Conservation (phyloP, 345 rosid species). For the Eucalyptus pauciflora region DNA sequence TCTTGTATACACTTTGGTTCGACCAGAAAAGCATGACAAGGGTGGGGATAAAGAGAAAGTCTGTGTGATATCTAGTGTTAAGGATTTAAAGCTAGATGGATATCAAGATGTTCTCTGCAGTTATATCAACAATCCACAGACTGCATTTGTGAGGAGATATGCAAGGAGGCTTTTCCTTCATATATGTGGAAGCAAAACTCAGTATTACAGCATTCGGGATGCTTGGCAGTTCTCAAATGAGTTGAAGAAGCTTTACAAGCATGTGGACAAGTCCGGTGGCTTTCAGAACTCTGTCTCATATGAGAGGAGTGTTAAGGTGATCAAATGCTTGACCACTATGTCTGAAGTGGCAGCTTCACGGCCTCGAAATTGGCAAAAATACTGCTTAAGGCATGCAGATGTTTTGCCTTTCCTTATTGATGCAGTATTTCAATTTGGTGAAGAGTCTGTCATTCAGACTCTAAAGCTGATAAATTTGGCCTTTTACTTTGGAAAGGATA, state of each 20-base stretch:
- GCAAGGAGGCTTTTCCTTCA: conserved; percentile 97
- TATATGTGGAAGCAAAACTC: conserved; percentile 94
- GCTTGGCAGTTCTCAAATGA: conserved; percentile 96
- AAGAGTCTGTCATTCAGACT: conserved; percentile 88
- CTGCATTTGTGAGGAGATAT: conserved; percentile 93
- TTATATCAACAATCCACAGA: conserved; percentile 88
- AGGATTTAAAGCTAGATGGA: conserved; percentile 91
- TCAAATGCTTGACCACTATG: conserved; percentile 81
- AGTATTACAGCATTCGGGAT: conserved; percentile 89
- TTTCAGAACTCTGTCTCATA: conserved; percentile 73
- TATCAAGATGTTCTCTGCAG: conserved; percentile 97
- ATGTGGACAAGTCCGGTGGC: conserved; percentile 86
- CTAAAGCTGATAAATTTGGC: conserved; percentile 84
- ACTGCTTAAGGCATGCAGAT: conserved; percentile 79
- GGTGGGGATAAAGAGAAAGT: conserved; percentile 79
- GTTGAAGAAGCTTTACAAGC: conserved; percentile 70
- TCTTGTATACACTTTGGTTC: conserved; percentile 74
- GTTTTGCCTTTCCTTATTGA: conserved; percentile 70
- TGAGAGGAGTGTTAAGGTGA: conserved; percentile 92
- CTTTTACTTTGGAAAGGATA: conserved; percentile 87
- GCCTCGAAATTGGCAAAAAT: conserved; percentile 99
- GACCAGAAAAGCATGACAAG: conserved; percentile 99
- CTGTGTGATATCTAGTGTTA: conserved; percentile 40
- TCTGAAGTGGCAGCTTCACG: conserved; percentile 91
- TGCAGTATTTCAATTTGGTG: conserved; percentile 75